phyloP scores from a whole-genome alignment of 768 basidiomycete species.

The Tricholoma sp. region DNA sequence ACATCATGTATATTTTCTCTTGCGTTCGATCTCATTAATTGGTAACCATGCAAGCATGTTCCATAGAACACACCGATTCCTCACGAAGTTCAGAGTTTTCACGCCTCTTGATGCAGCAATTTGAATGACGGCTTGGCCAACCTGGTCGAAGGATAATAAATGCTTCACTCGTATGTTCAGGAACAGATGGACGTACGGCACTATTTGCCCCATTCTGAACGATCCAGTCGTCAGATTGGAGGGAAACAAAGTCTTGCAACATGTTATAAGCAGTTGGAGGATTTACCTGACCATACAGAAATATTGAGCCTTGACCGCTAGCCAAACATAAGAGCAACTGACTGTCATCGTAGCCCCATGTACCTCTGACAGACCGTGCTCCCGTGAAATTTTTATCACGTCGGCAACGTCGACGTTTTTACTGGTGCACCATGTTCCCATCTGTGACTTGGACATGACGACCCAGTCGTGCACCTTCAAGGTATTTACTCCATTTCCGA shows the following conservation, averaged over 20 bases:
- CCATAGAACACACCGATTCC: conserved; percentile 47
- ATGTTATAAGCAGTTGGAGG: conserved; percentile 82
- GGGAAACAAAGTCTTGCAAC: conserved; percentile 62
- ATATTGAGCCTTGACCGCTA: not conserved
- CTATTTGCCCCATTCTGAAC: conserved; percentile 86
- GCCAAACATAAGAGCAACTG: conserved; percentile 14
- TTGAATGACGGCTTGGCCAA: conserved; percentile 84
- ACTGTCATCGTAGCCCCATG: conserved; percentile 77
- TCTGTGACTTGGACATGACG: conserved; percentile 59
- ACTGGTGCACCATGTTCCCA: conserved; percentile 71
- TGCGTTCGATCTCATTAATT: not conserved
- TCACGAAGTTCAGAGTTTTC: conserved; percentile 79
- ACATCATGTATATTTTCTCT: conserved; percentile 53
- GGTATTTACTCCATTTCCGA: conserved; percentile 49
- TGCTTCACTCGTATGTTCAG: not conserved
- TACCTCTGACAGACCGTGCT: conserved; percentile 44
- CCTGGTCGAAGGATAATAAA: conserved; percentile 31
- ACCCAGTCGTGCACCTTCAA: conserved; percentile 67
- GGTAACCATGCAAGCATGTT: not conserved
- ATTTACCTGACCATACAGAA: conserved; percentile 50
- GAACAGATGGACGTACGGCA: conserved; percentile 44
- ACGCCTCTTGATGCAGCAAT: conserved; percentile 69
- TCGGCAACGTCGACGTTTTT: conserved; percentile 51
- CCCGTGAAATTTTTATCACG: conserved; percentile 54
- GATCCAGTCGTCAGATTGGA: conserved; percentile 72